These are phyloP conservation scores for Prunus padus DNA, from an alignment of 306 rosid species.

Conservation along the genomic window DNA sequence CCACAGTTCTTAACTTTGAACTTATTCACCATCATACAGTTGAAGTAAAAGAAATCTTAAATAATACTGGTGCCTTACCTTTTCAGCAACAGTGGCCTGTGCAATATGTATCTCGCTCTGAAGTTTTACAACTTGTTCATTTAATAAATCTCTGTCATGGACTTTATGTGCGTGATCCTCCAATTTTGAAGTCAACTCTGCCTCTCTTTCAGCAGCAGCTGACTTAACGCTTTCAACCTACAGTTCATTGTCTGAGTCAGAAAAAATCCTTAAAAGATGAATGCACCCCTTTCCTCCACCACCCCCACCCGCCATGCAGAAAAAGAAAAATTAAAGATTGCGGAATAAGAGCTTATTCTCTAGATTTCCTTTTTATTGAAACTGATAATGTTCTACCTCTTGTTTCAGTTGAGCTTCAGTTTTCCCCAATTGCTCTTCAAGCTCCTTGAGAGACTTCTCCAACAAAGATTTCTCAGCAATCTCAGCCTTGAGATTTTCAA, in stretches of 20 bases:
- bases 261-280: not conserved
- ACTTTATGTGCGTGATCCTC: slow-evolving; percentile 51
- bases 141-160: slow-evolving; percentile 50
- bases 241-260: slow-evolving; percentile 28
- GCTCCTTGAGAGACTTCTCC: slow-evolving; percentile 56
- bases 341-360: not conserved
- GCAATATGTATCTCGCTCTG: slow-evolving; percentile 67
- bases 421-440: slow-evolving; percentile 54
- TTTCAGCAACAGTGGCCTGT: slow-evolving; percentile 44
- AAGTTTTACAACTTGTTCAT: slow-evolving; percentile 59
- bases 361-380: not conserved
- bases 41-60: not conserved
- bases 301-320: not conserved
- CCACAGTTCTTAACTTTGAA: no score
- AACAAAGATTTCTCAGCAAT: slow-evolving; percentile 56
- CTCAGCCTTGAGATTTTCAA: slow-evolving; percentile 63
- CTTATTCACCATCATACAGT: not conserved
- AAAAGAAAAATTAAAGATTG: not conserved
- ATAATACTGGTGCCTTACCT: slow-evolving; percentile 42
- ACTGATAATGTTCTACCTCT: slow-evolving; percentile 53
- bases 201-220: slow-evolving; percentile 61
- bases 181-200: slow-evolving; percentile 57
- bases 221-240: slow-evolving; percentile 62
- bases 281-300: not conserved
- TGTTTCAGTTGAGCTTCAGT: slow-evolving; percentile 60